phyloP scores from a whole-genome alignment of 345 rosid species.

The Lepidium africanum region DNA sequence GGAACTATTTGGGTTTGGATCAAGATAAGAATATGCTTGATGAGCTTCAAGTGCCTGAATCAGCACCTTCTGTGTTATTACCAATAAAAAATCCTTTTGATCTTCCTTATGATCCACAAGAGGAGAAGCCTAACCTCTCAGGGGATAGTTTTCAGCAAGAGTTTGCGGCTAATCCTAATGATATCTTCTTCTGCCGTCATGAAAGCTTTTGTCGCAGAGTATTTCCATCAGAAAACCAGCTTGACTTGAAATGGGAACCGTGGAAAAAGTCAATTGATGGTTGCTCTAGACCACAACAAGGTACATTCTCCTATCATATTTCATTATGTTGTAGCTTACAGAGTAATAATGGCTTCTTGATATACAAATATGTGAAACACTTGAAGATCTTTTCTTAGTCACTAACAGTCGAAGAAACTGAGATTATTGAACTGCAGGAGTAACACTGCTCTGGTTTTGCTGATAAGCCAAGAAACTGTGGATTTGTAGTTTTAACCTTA shows the following conservation, averaged over 20 bases:
- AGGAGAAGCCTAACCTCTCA: slow-evolving; percentile 67
- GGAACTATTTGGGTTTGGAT: slow-evolving; percentile 28
- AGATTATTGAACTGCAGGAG: neutral
- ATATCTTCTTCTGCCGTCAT: slow-evolving; percentile 49
- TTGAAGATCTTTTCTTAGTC: neutral
- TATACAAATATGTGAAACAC: neutral
- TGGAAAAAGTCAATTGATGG: neutral
- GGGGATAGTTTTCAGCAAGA: slow-evolving; percentile 66
- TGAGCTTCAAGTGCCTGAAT: slow-evolving; percentile 43
- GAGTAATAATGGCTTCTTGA: neutral
- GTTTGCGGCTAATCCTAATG: slow-evolving; percentile 39
- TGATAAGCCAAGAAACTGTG: neutral
- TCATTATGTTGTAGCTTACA: neutral
- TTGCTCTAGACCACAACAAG: slow-evolving; percentile 2
- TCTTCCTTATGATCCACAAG: slow-evolving; percentile 64
- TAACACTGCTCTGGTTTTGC: neutral
- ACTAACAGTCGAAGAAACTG: no score
- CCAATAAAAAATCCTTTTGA: slow-evolving; percentile 64
- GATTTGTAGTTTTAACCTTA: neutral
- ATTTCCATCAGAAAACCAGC: slow-evolving; percentile 21
- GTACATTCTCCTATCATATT: neutral
- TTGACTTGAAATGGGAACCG: slow-evolving; percentile 17
- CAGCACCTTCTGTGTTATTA: slow-evolving; percentile 69
- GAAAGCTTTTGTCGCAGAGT: slow-evolving; percentile 44
- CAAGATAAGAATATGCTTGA: slow-evolving; percentile 3